phyloP scores from a whole-genome alignment of 1,139 yeast species.

The Geotrichum restrictum region DNA sequence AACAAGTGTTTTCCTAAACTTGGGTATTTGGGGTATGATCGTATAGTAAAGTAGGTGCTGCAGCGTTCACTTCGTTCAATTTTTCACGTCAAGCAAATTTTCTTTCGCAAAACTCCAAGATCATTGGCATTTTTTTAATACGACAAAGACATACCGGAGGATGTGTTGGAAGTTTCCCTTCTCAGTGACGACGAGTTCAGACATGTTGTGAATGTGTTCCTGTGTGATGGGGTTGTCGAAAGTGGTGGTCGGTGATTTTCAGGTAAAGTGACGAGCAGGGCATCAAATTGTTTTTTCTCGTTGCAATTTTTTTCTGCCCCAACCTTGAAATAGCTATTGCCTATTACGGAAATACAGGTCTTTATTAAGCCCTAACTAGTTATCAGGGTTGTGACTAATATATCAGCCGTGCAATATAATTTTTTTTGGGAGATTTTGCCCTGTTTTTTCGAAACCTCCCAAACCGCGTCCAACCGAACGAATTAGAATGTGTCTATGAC shows the following conservation, averaged over 20 bases:
- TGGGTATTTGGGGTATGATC: no score
- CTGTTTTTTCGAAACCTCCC: slow-evolving; percentile 3
- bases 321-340: slow-evolving; percentile 2
- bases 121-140: no score
- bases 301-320: slow-evolving; percentile 1
- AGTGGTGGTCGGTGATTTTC: slow-evolving; percentile 14
- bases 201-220: slow-evolving; percentile 49
- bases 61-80: no score
- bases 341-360: slow-evolving; percentile 11
- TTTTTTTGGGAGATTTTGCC: no score
- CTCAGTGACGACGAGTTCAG: slow-evolving; percentile 92
- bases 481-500: no score
- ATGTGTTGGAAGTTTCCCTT: slow-evolving; percentile 99
- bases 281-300: slow-evolving; percentile 1
- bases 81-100: no score
- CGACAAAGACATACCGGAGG: slow-evolving; percentile 91
- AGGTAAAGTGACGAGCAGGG: slow-evolving; percentile 9
- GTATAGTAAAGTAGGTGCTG: no score
- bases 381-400: slow-evolving; percentile 15
- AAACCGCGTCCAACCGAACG: not conserved
- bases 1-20: no score
- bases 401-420: slow-evolving; percentile 1
- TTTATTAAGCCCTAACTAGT: slow-evolving; percentile 6
- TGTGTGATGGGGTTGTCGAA: not conserved
- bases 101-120: no score